Conservation (phyloP, 345 rosid genomes). For the Eucalyptus virginea region DNA sequence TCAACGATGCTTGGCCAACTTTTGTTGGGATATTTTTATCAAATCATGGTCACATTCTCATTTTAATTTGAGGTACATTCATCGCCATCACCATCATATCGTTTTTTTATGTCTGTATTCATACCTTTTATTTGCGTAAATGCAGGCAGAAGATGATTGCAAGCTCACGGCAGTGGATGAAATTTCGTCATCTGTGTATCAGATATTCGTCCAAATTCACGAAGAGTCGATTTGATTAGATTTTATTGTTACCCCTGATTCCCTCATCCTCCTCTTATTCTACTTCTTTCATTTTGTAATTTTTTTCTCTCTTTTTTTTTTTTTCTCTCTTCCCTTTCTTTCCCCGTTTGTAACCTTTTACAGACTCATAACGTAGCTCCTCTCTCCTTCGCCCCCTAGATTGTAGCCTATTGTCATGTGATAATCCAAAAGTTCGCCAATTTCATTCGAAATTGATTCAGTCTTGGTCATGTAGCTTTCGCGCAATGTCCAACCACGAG, state of each 20-base stretch:
- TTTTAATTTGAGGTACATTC: background rate
- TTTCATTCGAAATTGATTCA: background rate
- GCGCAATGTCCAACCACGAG: background rate
- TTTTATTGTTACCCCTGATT: background rate
- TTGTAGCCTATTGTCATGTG: background rate
- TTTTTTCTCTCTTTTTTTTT: background rate
- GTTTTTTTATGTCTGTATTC: background rate
- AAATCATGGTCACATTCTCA: too few relatives aligned
- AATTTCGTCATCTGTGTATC: constrained; percentile 57
- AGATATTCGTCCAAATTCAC: constrained; percentile 54
- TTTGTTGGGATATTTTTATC: background rate
- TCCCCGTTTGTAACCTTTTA: background rate
- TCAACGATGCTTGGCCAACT: background rate
- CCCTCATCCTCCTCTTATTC: background rate
- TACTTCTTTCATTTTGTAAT: background rate
- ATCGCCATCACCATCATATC: background rate
- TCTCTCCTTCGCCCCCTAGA: background rate
- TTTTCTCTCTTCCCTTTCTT: background rate
- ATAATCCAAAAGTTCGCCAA: background rate
- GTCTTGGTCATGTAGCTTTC: background rate
- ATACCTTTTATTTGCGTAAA: background rate
- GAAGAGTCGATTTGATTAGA: constrained; percentile 14
- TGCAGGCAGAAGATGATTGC: constrained; percentile 91
- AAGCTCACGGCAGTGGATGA: constrained; percentile 65
- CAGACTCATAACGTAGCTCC: background rate